Conservation (phyloP, 371 early-diverging fungal genomes). For the Apophysomyces elegans region DNA sequence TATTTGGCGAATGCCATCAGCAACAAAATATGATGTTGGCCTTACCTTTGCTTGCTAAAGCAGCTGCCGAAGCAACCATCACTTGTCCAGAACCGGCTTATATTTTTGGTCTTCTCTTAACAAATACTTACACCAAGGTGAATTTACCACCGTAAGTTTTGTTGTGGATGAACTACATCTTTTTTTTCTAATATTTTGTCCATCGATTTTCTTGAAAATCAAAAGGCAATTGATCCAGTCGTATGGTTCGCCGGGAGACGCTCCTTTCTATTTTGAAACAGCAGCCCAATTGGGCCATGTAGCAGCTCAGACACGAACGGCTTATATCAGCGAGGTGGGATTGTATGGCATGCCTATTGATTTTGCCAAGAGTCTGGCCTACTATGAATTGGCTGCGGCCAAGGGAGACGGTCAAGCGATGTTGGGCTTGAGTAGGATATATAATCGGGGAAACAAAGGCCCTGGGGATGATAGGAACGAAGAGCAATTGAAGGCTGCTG, state of each 20-base stretch:
- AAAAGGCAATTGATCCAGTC: conserved; percentile 19
- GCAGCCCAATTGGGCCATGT: conserved; percentile 41
- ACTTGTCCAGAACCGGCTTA: conserved; percentile 21
- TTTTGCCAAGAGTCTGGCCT: conserved; percentile 27
- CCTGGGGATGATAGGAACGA: conserved; percentile 34
- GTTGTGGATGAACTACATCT: no score
- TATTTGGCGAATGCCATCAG: conserved; percentile 25
- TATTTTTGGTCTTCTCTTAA: conserved; percentile 24
- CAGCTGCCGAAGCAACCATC: conserved; percentile 20
- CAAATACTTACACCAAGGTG: conserved; percentile 25
- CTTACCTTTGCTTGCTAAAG: conserved; percentile 18
- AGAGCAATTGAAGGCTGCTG: conserved; percentile 17
- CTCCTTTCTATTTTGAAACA: conserved; percentile 32
- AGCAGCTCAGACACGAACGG: conserved; percentile 35
- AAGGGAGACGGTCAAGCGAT: conserved; percentile 31
- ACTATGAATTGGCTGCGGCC: conserved; percentile 38
- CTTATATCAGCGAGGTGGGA: conserved; percentile 33
- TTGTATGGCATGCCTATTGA: conserved; percentile 31
- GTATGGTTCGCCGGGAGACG: conserved; percentile 38
- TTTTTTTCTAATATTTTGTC: background rate
- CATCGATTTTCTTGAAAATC: conserved; percentile 20
- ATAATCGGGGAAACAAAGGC: conserved; percentile 40
- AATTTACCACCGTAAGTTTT: conserved; percentile 22
- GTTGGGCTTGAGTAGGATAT: conserved; percentile 37
- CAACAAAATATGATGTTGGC: conserved; percentile 27